Evolutionary conservation across 2,329 filamentous ascomycete species (phyloP).

Genomic region (Aspergillus flavus): DNA sequence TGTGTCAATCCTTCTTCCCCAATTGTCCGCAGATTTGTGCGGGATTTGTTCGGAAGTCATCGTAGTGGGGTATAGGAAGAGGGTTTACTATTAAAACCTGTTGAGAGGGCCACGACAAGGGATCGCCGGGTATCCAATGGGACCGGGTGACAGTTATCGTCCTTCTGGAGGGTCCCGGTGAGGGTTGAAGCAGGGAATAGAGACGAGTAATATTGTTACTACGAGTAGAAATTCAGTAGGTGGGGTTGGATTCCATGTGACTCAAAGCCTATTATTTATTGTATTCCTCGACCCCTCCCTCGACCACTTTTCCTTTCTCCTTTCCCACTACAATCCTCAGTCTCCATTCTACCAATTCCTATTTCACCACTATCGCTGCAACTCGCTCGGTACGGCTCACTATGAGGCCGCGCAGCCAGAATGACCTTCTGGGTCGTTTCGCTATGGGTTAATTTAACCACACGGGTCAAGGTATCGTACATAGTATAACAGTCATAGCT

Average conservation of each 20-base stretch:
- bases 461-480: conserved; percentile 48
- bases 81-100: no score
- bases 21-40: neutral
- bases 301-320: conserved; percentile 1
- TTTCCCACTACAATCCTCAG: neutral
- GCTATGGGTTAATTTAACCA: conserved; percentile 30
- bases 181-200: neutral
- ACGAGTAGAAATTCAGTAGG: neutral
- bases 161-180: conserved; percentile 14
- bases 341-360: conserved; percentile 1
- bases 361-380: conserved; percentile 6
- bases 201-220: no score
- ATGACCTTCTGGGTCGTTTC: conserved; percentile 23
- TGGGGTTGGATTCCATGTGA: neutral
- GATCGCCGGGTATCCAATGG: conserved; percentile 10
- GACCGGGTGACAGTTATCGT: conserved; percentile 7
- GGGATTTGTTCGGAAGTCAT: neutral
- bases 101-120: no score
- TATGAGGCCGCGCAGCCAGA: conserved; percentile 32
- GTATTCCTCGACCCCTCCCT: conserved; percentile 18
- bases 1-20: no score
- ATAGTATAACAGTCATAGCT: conserved; percentile 41
- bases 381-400: conserved; percentile 34
- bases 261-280: conserved; percentile 16
- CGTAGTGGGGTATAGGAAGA: neutral